Base-by-base conservation (phyloP, 306 rosid species). In the Quercus berberidifolia region DNA sequence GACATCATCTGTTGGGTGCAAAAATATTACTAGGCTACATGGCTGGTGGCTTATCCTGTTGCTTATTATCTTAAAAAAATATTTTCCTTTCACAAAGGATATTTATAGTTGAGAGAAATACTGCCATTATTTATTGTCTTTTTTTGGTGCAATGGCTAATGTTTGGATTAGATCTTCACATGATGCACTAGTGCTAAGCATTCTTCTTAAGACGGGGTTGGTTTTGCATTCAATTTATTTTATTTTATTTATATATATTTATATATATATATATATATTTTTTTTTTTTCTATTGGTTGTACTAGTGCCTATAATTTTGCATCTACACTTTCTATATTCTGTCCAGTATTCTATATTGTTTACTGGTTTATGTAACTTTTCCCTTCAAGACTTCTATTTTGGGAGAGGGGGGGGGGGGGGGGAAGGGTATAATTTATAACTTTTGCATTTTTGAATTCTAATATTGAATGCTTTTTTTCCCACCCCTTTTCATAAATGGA, bases 401-500 rank as follows among this genome's bases (percentile, higher is more conserved):
- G 52, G 14, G 52, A 3, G 15, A 0, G 15, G 52, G 4, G 15
- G 15, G 52, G 4, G 15, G 52, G 52, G 3, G 3, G 14, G 52
- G 14, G 14, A 9, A 46, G 52, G 28, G 55, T 26, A 55, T 31
- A 11, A 35, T 68, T 41, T 72, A 62, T 15, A 55, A 26, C 41
- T 71, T 56, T 69, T 69, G 52, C 41, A 60, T 78, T 68, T 75
- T 68, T 75, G 70, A 52, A 21, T 21, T 54, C 19, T 69, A 68
- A 38, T 57, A 23, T 55, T 38, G 41, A 68, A 76, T 26, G 46
- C 26, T 41, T 81, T 71, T 63, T 49, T 82, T 23, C 73, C 1
- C 30, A 69, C 55, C 71, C 28, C 33, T 79, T 76, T 64, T 82
- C 67, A 38, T 60, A 30, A 73, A 55, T 68, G 59, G 71, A 71